These are phyloP conservation scores for Backusella circina DNA, from an alignment of 192 early-diverging fungal genomes.

Conservation along the genomic window DNA sequence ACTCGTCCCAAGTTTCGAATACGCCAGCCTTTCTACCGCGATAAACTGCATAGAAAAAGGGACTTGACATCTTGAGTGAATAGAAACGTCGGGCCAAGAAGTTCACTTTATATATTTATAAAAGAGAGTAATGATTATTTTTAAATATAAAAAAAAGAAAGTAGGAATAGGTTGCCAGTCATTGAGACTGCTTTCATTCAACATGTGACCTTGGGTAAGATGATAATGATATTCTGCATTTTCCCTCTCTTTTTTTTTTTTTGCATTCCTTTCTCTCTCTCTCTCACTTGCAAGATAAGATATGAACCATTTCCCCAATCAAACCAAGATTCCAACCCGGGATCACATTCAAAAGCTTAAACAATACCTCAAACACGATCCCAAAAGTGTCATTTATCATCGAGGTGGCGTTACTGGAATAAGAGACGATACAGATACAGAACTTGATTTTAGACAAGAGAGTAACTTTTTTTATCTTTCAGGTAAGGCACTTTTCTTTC, in stretches of 20 bases:
- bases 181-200: not conserved
- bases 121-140: too few relatives aligned
- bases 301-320: not conserved
- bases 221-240: not conserved
- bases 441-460: slow-evolving; percentile 81
- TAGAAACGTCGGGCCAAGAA: not conserved
- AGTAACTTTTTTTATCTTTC: slow-evolving; percentile 88
- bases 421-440: slow-evolving; percentile 48
- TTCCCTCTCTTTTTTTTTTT: not conserved
- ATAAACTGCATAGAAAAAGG: slow-evolving; percentile 45
- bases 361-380: not conserved
- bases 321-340: slow-evolving; percentile 14
- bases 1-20: slow-evolving; percentile 51
- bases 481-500: slow-evolving; percentile 39
- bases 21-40: slow-evolving; percentile 40
- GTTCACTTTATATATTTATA: not conserved
- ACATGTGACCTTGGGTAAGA: not conserved
- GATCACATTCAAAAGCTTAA: slow-evolving; percentile 24
- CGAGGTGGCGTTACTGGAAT: slow-evolving; percentile 51
- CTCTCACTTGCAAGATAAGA: not conserved
- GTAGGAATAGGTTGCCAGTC: not conserved
- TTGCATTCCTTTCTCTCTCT: not conserved
- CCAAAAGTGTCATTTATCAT: slow-evolving; percentile 30
- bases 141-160: too few relatives aligned
- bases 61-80: not conserved